Evolutionary conservation across 441 rosid species (phyloP).

Genomic region (Adansonia rubrostipa): DNA sequence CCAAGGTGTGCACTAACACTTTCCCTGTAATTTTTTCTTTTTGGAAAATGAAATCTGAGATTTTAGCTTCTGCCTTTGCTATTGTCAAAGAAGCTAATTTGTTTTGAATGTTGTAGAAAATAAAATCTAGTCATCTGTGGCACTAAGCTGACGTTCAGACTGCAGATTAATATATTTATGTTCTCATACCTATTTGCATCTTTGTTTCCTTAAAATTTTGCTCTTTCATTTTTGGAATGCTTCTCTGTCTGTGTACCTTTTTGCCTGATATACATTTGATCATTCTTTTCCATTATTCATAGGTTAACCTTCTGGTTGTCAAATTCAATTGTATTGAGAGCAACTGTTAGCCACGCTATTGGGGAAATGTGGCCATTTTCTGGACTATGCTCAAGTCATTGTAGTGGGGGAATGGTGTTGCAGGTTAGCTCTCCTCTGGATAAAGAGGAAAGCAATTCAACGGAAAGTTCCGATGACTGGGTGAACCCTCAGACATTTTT

Average conservation of each 20-base stretch:
- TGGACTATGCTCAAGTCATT: slow-evolving; percentile 18
- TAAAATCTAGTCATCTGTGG: background rate
- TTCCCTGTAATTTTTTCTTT: background rate
- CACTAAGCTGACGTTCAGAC: background rate
- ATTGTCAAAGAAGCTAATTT: slow-evolving; percentile 1
- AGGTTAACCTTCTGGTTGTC: slow-evolving; percentile 96
- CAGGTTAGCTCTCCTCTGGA: slow-evolving; percentile 25
- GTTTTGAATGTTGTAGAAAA: slow-evolving; percentile 18
- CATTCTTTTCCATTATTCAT: slow-evolving; percentile 29
- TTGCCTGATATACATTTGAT: slow-evolving; percentile 13
- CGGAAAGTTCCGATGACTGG: slow-evolving; percentile 54
- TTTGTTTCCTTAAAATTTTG: slow-evolving; percentile 2
- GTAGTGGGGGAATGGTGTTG: slow-evolving; percentile 29
- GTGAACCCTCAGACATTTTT: slow-evolving; percentile 65
- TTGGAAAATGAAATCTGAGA: slow-evolving; percentile 2
- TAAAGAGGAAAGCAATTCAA: slow-evolving; percentile 24
- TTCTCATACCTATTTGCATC: background rate
- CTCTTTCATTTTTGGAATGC: slow-evolving; percentile 3
- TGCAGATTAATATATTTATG: slow-evolving; percentile 10
- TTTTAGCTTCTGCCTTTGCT: slow-evolving; percentile 9
- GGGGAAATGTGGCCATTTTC: slow-evolving; percentile 42
- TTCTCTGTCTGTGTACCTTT: slow-evolving; percentile 3
- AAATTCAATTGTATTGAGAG: slow-evolving; percentile 75
- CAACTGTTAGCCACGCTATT: slow-evolving; percentile 53
- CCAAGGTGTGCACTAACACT: slow-evolving; percentile 64